phyloP scores from a whole-genome alignment of 805 yeast species.

The Monosporozyma unispora region DNA sequence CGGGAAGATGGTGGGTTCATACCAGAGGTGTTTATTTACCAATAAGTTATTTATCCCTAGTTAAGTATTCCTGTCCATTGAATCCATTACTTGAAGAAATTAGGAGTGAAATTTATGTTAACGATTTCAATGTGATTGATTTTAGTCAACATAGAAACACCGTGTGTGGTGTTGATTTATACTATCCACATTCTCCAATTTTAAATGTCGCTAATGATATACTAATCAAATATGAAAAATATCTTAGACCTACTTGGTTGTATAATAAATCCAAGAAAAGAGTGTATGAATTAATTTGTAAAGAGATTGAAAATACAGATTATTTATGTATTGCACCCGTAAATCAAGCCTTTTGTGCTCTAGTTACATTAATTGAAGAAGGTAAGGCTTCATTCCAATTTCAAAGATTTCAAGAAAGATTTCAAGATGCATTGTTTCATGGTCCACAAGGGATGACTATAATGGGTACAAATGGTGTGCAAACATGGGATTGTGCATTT shows the following conservation, averaged over 20 bases:
- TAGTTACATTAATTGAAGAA: slow-evolving; percentile 61
- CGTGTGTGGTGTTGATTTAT: slow-evolving; percentile 86
- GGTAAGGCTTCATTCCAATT: slow-evolving; percentile 62
- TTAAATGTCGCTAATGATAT: slow-evolving; percentile 53
- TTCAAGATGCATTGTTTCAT: slow-evolving; percentile 70
- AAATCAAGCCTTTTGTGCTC: slow-evolving; percentile 71
- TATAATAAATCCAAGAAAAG: slow-evolving; percentile 40
- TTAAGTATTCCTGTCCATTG: slow-evolving; percentile 44
- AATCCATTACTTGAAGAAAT: slow-evolving; percentile 57
- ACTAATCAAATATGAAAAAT: slow-evolving; percentile 58
- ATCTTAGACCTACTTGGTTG: slow-evolving; percentile 71
- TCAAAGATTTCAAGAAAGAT: slow-evolving; percentile 43
- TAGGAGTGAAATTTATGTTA: slow-evolving; percentile 69
- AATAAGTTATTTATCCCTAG: slow-evolving; percentile 67
- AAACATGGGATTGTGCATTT: slow-evolving; percentile 94
- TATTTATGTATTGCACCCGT: slow-evolving; percentile 89
- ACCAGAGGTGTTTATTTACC: slow-evolving; percentile 88
- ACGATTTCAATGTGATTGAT: slow-evolving; percentile 55
- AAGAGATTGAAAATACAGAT: slow-evolving; percentile 72
- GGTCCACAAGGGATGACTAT: slow-evolving; percentile 88
- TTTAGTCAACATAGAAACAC: slow-evolving; percentile 66
- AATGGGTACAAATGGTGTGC: slow-evolving; percentile 97
- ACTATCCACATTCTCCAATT: slow-evolving; percentile 78
- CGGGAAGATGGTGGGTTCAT: slow-evolving; percentile 99
- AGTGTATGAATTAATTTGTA: slow-evolving; percentile 56